Percentiles rank a stretch among this genome's conserved stretches.
Conservation (phyloP, 805 yeast genomes). For the Zygotorulaspora sp. region DNA sequence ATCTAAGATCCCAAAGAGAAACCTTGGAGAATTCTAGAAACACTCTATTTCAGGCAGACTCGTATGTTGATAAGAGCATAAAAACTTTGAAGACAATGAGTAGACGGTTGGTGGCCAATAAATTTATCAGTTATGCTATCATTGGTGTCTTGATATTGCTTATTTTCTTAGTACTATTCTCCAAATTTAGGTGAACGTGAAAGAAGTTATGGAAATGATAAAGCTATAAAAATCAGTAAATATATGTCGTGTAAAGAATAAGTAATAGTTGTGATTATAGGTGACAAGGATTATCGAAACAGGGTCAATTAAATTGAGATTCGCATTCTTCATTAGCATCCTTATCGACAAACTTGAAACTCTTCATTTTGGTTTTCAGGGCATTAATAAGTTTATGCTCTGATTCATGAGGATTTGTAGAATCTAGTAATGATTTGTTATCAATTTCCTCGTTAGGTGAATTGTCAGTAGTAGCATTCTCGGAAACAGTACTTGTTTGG, state of each 20-base stretch:
- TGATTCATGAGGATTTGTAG: slow-evolving; percentile 10
- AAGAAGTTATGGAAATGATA: slow-evolving; percentile 2
- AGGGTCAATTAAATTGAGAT: slow-evolving; percentile 7
- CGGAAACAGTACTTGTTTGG: slow-evolving; percentile 19
- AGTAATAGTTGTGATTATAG: no score
- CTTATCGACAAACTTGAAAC: slow-evolving; percentile 12
- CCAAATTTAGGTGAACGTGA: slow-evolving; percentile 60
- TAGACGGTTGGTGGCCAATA: slow-evolving; percentile 85
- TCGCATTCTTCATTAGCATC: slow-evolving; percentile 6
- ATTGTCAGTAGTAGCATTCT: no score
- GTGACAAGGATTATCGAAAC: not conserved
- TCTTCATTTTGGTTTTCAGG: slow-evolving; percentile 20
- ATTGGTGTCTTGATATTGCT: slow-evolving; percentile 80
- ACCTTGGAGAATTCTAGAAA: slow-evolving; percentile 83
- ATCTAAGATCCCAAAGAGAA: slow-evolving; percentile 88
- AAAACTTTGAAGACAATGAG: slow-evolving; percentile 88
- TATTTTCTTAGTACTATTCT: slow-evolving; percentile 75
- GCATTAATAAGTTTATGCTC: slow-evolving; percentile 18
- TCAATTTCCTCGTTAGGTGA: slow-evolving; percentile 9
- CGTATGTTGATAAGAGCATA: slow-evolving; percentile 84
- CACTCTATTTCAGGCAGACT: slow-evolving; percentile 84
- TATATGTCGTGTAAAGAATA: no score
- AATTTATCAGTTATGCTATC: slow-evolving; percentile 83
- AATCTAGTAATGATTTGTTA: slow-evolving; percentile 9
- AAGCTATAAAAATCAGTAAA: not conserved